These are phyloP conservation scores for Coniochaeta sp. DNA, from an alignment of 2,329 filamentous ascomycete species.

Conservation along the genomic window DNA sequence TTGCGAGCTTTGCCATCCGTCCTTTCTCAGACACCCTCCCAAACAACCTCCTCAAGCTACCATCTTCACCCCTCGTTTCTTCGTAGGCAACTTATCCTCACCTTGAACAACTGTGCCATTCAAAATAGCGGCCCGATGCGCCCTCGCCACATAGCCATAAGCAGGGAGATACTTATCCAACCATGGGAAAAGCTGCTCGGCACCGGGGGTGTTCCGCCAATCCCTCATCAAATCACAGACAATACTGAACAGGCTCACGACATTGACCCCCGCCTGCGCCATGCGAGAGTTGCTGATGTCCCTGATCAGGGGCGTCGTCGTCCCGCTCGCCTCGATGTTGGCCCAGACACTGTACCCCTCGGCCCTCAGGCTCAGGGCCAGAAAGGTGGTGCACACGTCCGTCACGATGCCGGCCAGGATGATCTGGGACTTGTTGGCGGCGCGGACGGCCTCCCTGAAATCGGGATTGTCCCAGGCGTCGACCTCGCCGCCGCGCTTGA, in stretches of 20 bases:
- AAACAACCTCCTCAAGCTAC: neutral
- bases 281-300: conserved; percentile 61
- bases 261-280: conserved; percentile 57
- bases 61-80: neutral
- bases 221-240: conserved; percentile 64
- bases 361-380: conserved; percentile 62
- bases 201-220: conserved; percentile 50
- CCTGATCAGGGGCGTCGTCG: conserved; percentile 51
- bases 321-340: conserved; percentile 65
- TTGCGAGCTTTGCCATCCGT: neutral
- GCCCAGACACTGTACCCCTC: conserved; percentile 69
- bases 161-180: conserved; percentile 57
- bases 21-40: too few relatives aligned
- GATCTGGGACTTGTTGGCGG: conserved; percentile 59
- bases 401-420: conserved; percentile 67
- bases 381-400: conserved; percentile 69
- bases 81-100: conserved; percentile 28
- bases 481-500: conserved; percentile 64
- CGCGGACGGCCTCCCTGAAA: conserved; percentile 57
- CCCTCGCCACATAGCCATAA: conserved; percentile 56
- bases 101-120: conserved; percentile 53
- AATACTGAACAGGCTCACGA: conserved; percentile 55
- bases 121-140: conserved; percentile 50
- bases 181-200: conserved; percentile 51
- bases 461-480: conserved; percentile 70